Evolutionary conservation across 257 asterid genomes (phyloP).

Genomic region (Lycium barbarum): DNA sequence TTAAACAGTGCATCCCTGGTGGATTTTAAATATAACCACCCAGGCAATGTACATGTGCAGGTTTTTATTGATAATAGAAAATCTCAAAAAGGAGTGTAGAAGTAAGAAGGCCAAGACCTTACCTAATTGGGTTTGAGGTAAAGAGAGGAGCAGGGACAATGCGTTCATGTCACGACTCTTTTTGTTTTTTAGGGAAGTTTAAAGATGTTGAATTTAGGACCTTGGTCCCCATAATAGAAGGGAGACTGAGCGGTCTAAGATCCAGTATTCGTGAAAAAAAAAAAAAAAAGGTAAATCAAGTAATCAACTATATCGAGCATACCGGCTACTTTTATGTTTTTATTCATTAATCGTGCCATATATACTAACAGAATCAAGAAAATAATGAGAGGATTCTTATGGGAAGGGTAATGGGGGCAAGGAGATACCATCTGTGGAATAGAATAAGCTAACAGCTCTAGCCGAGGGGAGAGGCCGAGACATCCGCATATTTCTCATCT

Average conservation of each 20-base stretch:
- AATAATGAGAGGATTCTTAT: neutral
- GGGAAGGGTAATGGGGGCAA: neutral
- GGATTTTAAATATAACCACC: neutral
- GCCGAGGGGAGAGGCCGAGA: neutral
- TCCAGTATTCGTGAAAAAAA: neutral
- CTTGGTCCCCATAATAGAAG: neutral
- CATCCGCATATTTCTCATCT: neutral
- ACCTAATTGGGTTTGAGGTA: neutral
- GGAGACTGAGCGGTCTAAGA: neutral
- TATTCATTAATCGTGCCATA: neutral
- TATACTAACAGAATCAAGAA: neutral
- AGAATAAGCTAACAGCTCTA: neutral
- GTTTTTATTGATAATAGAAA: neutral
- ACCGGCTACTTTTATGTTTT: neutral
- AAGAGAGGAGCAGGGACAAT: neutral
- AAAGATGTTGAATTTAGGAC: neutral
- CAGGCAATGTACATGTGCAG: neutral
- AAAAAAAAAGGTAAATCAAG: neutral
- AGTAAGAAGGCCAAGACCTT: neutral
- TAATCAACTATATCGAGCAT: neutral
- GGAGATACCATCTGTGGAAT: conserved; percentile 12
- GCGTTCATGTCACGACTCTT: neutral
- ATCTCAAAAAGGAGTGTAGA: neutral
- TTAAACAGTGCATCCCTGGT: neutral
- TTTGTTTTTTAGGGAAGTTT: neutral